These are phyloP conservation scores for Pugionium cornutum DNA, from an alignment of 345 rosid species.

Conservation along the genomic window DNA sequence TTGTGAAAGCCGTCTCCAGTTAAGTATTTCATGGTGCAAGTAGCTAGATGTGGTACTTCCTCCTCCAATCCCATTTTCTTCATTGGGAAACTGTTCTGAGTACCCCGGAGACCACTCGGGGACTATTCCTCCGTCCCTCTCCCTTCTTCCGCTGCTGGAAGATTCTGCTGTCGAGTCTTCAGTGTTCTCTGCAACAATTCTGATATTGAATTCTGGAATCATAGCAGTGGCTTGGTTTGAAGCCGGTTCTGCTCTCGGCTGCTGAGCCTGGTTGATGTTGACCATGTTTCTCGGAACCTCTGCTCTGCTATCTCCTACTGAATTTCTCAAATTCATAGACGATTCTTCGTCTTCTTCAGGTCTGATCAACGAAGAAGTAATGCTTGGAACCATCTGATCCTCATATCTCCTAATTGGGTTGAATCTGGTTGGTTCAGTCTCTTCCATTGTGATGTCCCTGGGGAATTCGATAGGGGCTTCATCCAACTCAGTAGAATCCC, in stretches of 20 bases:
- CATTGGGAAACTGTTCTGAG: slow-evolving; percentile 75
- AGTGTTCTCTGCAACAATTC: slow-evolving; percentile 48
- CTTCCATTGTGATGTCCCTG: slow-evolving; percentile 54
- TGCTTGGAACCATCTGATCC: slow-evolving; percentile 99
- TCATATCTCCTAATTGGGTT: slow-evolving; percentile 62
- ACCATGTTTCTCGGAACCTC: slow-evolving; percentile 77
- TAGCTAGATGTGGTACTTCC: slow-evolving; percentile 62
- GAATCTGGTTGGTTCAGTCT: slow-evolving; percentile 67
- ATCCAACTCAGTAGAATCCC: slow-evolving; percentile 75
- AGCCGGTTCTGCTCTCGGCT: slow-evolving; percentile 46
- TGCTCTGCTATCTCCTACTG: slow-evolving; percentile 65
- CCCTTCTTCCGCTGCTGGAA: slow-evolving; percentile 74
- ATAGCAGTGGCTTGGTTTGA: slow-evolving; percentile 47
- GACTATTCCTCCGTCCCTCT: slow-evolving; percentile 87
- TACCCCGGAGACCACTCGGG: slow-evolving; percentile 93
- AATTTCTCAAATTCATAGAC: slow-evolving; percentile 54
- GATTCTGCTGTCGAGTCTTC: slow-evolving; percentile 96
- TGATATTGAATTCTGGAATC: slow-evolving; percentile 48
- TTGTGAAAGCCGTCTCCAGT: slow-evolving; percentile 86
- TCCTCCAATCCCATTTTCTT: slow-evolving; percentile 78
- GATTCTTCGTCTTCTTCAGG: slow-evolving; percentile 75
- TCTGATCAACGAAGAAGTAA: slow-evolving; percentile 73
- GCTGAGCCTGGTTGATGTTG: slow-evolving; percentile 54
- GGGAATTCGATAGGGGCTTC: slow-evolving; percentile 68
- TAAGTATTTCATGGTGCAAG: slow-evolving; percentile 81